A percentile compares a stretch with the other conserved stretches of the same genome.
Evolutionary conservation across 805 yeast species (phyloP).

Genomic region (Wickerhamomyces tratensis): DNA sequence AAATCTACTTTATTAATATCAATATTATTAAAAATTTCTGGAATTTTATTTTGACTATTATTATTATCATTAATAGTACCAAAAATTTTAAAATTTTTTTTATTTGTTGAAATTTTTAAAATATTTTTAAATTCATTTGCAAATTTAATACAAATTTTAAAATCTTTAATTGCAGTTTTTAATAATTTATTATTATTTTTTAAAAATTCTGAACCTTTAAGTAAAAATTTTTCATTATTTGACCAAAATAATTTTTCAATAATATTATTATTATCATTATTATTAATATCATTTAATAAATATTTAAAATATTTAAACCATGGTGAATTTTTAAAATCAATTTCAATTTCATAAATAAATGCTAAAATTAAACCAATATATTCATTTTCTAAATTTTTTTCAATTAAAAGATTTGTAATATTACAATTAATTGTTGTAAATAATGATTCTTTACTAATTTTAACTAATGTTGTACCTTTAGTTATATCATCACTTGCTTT

Average conservation of each 20-base stretch:
- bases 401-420: constrained; percentile 59
- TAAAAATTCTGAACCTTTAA: constrained; percentile 49
- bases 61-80: no score
- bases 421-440: constrained; percentile 49
- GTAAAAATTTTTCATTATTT: constrained; percentile 30
- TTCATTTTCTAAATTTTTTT: constrained; percentile 44
- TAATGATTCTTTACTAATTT: constrained; percentile 53
- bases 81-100: neutral
- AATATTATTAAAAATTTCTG: neutral
- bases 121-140: constrained; percentile 24
- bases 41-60: no score
- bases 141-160: constrained; percentile 22
- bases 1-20: no score
- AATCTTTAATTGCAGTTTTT: constrained; percentile 11
- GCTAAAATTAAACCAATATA: constrained; percentile 59
- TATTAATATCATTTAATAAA: constrained; percentile 27
- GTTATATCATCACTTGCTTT: constrained; percentile 1
- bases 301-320: constrained; percentile 63
- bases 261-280: constrained; percentile 19
- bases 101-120: constrained; percentile 22
- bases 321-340: constrained; percentile 56
- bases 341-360: constrained; percentile 54
- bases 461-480: constrained; percentile 26
- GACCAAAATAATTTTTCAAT: constrained; percentile 65
- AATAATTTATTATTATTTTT: constrained; percentile 34